Evolutionary conservation across 2,329 filamentous ascomycete species (phyloP).

Genomic region (Chaetomiaceae sp.): DNA sequence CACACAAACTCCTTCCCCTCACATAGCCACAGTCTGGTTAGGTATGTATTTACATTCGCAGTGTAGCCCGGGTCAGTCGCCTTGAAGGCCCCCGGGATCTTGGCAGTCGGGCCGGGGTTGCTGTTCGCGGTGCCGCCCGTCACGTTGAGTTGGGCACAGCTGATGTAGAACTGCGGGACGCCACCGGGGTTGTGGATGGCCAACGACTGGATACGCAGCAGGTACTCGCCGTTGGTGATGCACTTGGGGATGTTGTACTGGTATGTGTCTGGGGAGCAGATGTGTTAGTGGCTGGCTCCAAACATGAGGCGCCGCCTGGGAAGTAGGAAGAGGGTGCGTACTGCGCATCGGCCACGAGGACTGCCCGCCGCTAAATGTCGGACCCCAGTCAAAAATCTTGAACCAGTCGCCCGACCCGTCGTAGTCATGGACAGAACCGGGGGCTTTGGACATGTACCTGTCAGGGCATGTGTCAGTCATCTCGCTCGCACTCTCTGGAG

Average conservation of each 20-base stretch:
- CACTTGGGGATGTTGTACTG: constrained; percentile 26
- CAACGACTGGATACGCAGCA: constrained; percentile 42
- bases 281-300: constrained; percentile 6
- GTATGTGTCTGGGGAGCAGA: constrained; percentile 23
- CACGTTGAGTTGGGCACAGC: constrained; percentile 31
- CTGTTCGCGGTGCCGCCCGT: constrained; percentile 37
- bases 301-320: background rate
- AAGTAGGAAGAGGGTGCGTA: constrained; percentile 22
- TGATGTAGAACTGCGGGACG: constrained; percentile 41
- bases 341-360: constrained; percentile 24
- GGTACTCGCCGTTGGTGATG: constrained; percentile 34
- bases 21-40: too few species aligned
- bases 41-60: constrained; percentile 30
- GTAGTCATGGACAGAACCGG: constrained; percentile 32
- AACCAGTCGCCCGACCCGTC: constrained; percentile 39
- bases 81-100: constrained; percentile 35
- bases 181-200: constrained; percentile 36
- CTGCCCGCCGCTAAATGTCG: constrained; percentile 29
- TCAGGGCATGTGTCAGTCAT: background rate
- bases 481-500: background rate
- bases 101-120: constrained; percentile 32
- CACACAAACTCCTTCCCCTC: too few species aligned
- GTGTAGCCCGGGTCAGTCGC: constrained; percentile 34
- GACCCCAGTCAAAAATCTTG: constrained; percentile 37
- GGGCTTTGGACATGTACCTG: constrained; percentile 40